Evolutionary conservation across 768 basidiomycete genomes (phyloP).

Genomic region (Mycena albidolilacea): DNA sequence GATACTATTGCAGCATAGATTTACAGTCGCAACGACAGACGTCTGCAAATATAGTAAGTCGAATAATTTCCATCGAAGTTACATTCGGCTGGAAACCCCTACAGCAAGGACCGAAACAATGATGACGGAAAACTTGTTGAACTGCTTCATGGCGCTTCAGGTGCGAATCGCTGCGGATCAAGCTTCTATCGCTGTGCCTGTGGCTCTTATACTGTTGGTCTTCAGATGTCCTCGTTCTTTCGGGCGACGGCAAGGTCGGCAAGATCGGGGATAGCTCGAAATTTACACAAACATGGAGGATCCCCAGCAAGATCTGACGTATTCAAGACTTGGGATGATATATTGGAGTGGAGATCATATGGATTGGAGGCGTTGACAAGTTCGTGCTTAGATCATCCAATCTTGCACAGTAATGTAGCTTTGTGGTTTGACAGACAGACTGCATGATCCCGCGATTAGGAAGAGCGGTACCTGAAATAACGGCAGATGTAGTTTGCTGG

Average conservation of each 20-base stretch:
- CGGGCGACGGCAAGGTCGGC: not conserved
- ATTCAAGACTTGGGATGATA: no score
- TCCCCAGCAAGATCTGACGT: no score
- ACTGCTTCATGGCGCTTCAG: not conserved
- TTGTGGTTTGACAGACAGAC: not conserved
- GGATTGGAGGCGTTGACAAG: no score
- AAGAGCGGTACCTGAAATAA: not conserved
- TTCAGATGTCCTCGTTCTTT: not conserved
- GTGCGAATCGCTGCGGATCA: not conserved
- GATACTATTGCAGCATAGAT: not conserved
- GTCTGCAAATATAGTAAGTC: conserved; percentile 7
- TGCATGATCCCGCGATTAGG: conserved; percentile 5
- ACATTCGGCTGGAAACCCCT: conserved; percentile 2
- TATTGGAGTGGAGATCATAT: no score
- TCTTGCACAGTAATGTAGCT: conserved; percentile 1
- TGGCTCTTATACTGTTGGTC: conserved; percentile 2
- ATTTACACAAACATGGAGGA: no score
- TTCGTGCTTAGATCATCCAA: not conserved
- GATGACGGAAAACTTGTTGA: not conserved
- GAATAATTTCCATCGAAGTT: not conserved
- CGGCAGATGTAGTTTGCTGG: not conserved
- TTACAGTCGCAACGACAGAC: conserved; percentile 1
- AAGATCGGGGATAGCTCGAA: not conserved
- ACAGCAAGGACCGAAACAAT: not conserved
- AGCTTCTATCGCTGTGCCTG: not conserved